Evolutionary conservation across 2,329 filamentous ascomycete genomes (phyloP).

Genomic region (Cytospora mali): DNA sequence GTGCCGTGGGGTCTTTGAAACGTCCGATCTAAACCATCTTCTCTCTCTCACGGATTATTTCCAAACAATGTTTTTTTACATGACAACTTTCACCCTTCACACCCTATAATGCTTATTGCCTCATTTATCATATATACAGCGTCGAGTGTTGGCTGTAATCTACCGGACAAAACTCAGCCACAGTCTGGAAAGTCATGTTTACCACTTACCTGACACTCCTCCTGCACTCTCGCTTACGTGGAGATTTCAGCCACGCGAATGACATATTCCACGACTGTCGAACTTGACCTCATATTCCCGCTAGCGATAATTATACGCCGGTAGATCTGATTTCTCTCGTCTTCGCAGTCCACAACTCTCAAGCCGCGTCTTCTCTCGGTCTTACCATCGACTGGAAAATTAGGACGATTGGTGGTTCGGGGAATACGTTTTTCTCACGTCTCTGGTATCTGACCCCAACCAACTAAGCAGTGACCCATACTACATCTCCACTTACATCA

Average conservation of each 20-base stretch:
- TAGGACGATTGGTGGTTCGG: background rate
- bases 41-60: background rate
- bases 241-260: background rate
- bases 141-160: background rate
- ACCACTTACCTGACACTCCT: background rate
- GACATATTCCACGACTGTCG: constrained; percentile 36
- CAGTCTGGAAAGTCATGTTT: background rate
- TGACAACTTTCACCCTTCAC: background rate
- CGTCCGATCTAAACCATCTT: background rate
- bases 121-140: background rate
- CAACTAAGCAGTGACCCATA: background rate
- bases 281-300: constrained; percentile 37
- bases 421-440: background rate
- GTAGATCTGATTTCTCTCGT: constrained; percentile 33
- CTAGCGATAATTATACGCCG: constrained; percentile 37
- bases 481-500: background rate
- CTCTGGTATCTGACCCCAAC: constrained; percentile 24
- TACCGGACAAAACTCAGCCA: background rate
- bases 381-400: constrained; percentile 3
- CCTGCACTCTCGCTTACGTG: background rate
- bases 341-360: constrained; percentile 35
- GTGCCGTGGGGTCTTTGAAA: too few species aligned
- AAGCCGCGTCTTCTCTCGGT: constrained; percentile 28
- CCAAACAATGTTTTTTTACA: background rate
- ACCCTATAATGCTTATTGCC: background rate